Evolutionary conservation across 495 filamentous ascomycete genomes (phyloP).

Genomic region (Trichoderma erinaceum): DNA sequence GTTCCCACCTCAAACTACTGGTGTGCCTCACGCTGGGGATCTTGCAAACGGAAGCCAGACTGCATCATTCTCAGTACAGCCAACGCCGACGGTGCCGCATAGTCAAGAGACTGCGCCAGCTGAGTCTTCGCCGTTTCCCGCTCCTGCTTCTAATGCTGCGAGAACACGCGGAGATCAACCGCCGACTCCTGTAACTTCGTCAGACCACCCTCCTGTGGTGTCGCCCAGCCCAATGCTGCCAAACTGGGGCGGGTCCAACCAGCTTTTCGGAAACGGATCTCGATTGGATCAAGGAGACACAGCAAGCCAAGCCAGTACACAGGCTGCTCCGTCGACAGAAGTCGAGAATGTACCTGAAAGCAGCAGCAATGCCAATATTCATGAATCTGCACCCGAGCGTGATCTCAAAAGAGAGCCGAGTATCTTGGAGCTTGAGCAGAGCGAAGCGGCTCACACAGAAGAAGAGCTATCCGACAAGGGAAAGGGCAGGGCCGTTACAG

Average conservation of each 20-base stretch:
- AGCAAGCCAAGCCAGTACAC: background rate
- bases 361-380: constrained; percentile 15
- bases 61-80: background rate
- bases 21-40: constrained; percentile 15
- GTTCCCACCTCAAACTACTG: constrained; percentile 18
- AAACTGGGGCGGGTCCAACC: constrained; percentile 38
- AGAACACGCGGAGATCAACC: background rate
- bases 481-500: constrained; percentile 33
- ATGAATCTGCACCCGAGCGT: constrained; percentile 17
- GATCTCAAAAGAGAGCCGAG: constrained; percentile 14
- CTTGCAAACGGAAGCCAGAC: constrained; percentile 7
- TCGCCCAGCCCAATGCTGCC: constrained; percentile 36
- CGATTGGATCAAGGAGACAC: constrained; percentile 21
- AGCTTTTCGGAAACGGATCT: constrained; percentile 28
- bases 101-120: background rate
- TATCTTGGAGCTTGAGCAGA: constrained; percentile 11
- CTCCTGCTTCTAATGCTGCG: background rate
- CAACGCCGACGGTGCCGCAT: constrained; percentile 4
- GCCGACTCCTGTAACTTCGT: background rate
- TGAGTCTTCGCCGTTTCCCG: background rate
- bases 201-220: constrained; percentile 28
- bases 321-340: constrained; percentile 19
- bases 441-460: constrained; percentile 9
- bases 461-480: constrained; percentile 25
- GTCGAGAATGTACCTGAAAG: constrained; percentile 6